Conservation (phyloP, 306 rosid genomes). For the Sophora flavescens region DNA sequence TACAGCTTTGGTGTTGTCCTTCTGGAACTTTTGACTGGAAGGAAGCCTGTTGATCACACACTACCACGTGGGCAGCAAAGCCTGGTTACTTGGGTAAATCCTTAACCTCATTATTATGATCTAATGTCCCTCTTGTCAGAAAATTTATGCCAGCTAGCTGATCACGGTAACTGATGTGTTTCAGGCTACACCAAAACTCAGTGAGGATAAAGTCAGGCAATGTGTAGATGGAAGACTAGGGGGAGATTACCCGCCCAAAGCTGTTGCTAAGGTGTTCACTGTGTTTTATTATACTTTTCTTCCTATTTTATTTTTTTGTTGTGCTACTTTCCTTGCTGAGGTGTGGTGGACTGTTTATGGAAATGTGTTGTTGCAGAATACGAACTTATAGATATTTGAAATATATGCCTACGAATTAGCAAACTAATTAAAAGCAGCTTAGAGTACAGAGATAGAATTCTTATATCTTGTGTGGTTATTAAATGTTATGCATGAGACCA, state of each 20-base stretch:
- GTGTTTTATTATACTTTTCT: constrained; percentile 31
- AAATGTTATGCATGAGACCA: constrained; percentile 21
- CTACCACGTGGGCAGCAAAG: constrained; percentile 95
- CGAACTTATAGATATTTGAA: not conserved
- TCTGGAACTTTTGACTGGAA: constrained; percentile 90
- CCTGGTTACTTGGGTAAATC: constrained; percentile 87
- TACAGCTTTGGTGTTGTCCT: constrained; percentile 93
- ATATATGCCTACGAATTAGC: constrained; percentile 12
- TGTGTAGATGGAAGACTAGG: constrained; percentile 83
- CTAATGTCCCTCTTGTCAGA: not conserved
- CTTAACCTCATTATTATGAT: constrained; percentile 9
- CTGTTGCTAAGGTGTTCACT: constrained; percentile 81
- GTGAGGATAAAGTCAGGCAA: constrained; percentile 91
- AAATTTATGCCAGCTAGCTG: constrained; percentile 41
- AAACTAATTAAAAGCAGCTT: constrained; percentile 18
- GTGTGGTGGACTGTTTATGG: constrained; percentile 22
- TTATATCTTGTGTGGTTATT: constrained; percentile 1
- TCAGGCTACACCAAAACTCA: constrained; percentile 95
- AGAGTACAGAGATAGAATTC: constrained; percentile 28
- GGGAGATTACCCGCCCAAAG: constrained; percentile 86
- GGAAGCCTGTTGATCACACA: constrained; percentile 96
- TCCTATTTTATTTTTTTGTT: not conserved
- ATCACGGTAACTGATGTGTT: constrained; percentile 43
- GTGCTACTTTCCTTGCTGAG: constrained; percentile 21
- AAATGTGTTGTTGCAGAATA: not conserved